phyloP scores from a whole-genome alignment of 768 basidiomycete species.

The Kwoniella pini region DNA sequence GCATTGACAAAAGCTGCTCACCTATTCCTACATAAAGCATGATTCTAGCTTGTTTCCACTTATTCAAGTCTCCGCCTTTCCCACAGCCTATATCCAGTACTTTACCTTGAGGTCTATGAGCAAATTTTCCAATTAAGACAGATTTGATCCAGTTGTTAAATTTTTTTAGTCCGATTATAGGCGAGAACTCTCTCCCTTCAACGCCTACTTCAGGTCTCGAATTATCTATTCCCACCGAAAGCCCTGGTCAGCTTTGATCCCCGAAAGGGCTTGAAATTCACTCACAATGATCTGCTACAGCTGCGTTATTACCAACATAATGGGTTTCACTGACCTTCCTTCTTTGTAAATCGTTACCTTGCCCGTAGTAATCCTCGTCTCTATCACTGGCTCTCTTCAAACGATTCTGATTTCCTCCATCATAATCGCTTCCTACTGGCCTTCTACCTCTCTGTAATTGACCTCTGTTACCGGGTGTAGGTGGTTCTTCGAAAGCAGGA shows the following conservation, averaged over 20 bases:
- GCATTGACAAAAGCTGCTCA: constrained; percentile 54
- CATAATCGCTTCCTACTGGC: constrained; percentile 13
- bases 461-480: constrained; percentile 7
- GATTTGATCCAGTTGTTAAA: constrained; percentile 99
- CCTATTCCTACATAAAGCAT: constrained; percentile 79
- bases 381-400: constrained; percentile 20
- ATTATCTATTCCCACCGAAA: constrained; percentile 66
- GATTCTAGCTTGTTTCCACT: constrained; percentile 87
- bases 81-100: constrained; percentile 97
- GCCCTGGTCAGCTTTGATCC: constrained; percentile 1
- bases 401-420: background rate
- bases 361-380: constrained; percentile 21
- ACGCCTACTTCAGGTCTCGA: constrained; percentile 87
- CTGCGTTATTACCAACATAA: constrained; percentile 40
- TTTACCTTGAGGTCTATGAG: constrained; percentile 71
- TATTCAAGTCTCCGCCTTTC: constrained; percentile 96
- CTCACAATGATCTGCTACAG: constrained; percentile 50
- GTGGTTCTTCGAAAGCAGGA: constrained; percentile 16
- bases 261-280: background rate
- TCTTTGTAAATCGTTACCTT: constrained; percentile 20
- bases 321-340: constrained; percentile 36
- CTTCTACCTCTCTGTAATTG: constrained; percentile 3
- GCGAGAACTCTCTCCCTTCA: constrained; percentile 77
- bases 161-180: constrained; percentile 92
- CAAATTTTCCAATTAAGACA: constrained; percentile 88